These are phyloP conservation scores for Epichloe bromicola DNA, from an alignment of 2,329 filamentous ascomycete species.

Conservation along the genomic window DNA sequence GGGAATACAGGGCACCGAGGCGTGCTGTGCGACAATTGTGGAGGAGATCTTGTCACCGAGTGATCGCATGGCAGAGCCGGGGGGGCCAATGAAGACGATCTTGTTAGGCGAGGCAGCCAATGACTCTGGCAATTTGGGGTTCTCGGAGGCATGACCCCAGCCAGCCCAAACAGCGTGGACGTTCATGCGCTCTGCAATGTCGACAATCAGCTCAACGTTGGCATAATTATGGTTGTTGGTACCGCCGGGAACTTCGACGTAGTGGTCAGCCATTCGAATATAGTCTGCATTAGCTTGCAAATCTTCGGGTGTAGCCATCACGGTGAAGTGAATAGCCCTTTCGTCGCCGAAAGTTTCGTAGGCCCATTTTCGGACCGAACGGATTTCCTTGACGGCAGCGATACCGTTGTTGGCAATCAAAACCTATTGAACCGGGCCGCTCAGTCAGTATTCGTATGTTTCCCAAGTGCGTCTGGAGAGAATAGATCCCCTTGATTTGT, in stretches of 20 bases:
- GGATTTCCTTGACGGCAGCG: conserved; percentile 97
- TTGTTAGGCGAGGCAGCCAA: conserved; percentile 93
- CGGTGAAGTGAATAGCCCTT: conserved; percentile 95
- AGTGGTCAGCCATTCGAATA: conserved; percentile 98
- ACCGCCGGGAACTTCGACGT: conserved; percentile 95
- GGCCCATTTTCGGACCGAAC: conserved; percentile 98
- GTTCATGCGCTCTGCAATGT: conserved; percentile 95
- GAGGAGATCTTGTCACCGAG: conserved; percentile 99
- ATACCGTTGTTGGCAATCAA: conserved; percentile 99
- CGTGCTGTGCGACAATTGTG: conserved; percentile 97
- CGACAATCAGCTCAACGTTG: conserved; percentile 97
- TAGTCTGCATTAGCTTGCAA: conserved; percentile 95
- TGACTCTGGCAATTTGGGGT: conserved; percentile 92
- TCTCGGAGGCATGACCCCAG: conserved; percentile 98
- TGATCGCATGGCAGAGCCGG: conserved; percentile 95
- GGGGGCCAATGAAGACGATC: conserved; percentile 97
- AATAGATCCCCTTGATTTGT: not conserved
- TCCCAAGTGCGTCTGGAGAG: not conserved
- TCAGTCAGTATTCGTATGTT: not conserved
- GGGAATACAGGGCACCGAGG: conserved; percentile 92
- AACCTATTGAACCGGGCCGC: conserved; percentile 43
- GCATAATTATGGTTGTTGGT: conserved; percentile 99
- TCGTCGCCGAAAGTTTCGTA: conserved; percentile 99
- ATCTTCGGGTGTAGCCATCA: conserved; percentile 99
- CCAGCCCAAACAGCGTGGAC: conserved; percentile 98